phyloP scores from a whole-genome alignment of 2,329 filamentous ascomycete species.

The Claviceps sorghi region DNA sequence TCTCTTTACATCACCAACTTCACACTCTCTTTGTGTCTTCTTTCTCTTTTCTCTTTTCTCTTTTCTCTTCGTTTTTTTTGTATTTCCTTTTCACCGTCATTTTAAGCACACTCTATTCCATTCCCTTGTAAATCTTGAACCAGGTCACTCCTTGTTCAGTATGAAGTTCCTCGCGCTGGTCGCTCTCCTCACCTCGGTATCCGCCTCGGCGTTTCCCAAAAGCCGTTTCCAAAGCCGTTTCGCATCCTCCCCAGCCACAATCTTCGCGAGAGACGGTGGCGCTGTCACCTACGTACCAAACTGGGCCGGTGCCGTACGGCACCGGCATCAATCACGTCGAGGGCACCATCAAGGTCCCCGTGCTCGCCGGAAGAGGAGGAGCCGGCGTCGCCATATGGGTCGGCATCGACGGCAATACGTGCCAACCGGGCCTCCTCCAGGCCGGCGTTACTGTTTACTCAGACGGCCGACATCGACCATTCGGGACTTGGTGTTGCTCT shows the following conservation, averaged over 20 bases:
- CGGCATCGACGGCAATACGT: slow-evolving; percentile 33
- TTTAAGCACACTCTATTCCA: not conserved
- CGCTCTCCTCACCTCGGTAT: not conserved
- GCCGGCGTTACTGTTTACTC: slow-evolving; percentile 26
- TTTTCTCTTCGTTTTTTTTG: not conserved
- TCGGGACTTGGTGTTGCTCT: too few relatives aligned
- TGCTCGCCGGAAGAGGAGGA: slow-evolving; percentile 8
- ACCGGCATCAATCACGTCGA: slow-evolving; percentile 14
- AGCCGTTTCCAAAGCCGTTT: not conserved
- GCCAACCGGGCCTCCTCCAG: slow-evolving; percentile 23
- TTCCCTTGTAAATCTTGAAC: not conserved
- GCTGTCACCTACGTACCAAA: slow-evolving; percentile 4
- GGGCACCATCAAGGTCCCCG: slow-evolving; percentile 17
- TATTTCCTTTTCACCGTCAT: not conserved
- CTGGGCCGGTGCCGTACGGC: slow-evolving; percentile 18
- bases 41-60: not conserved
- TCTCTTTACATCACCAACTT: too few relatives aligned
- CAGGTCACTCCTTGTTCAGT: not conserved
- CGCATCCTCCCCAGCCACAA: not conserved
- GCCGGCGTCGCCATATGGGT: slow-evolving; percentile 25
- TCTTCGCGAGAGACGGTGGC: not conserved
- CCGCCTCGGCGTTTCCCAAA: not conserved
- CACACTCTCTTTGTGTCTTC: not conserved
- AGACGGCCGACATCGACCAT: slow-evolving; percentile 30
- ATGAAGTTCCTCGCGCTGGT: too few relatives aligned